Evolutionary conservation across 169 alveolate genomes (phyloP), one percentile per base, ranked within the genome.

Genomic region (Plasmodium cynomolgi): DNA sequence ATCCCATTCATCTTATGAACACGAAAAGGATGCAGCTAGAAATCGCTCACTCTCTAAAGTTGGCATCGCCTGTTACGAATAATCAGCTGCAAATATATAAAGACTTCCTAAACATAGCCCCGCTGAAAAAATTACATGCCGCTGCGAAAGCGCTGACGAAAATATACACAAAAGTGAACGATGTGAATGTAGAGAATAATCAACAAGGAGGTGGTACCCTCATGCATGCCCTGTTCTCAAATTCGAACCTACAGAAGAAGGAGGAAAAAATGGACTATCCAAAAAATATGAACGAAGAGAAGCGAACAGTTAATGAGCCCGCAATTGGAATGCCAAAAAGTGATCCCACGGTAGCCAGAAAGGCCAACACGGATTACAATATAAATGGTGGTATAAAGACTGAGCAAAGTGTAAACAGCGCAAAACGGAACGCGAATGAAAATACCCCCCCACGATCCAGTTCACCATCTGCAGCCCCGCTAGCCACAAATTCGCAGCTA

Each of bases 51-150:
- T 39, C 26, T 37, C 73, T 85, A 95, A 47, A 81, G 50, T 83
- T 96, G 83, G 58, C 72, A 44, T 8, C 93, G 71, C 91, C 91
- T 74, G 41, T 93, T 83, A 54, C 95, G 84, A 31, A 92, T 90
- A 31, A 85, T 44, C 94, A 74, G 41, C 68, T 96, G 85, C 81
- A 95, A 80, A 83, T 96, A 47, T 96, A 96, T 92, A 95, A 93
- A 44, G 97, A 95, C 34, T 96, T 96, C 92, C 26, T 94, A 92
- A 79, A 79, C 44, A 62, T 96, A 20, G 93, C 96, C 4, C 94
- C 96, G 2, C 72, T 94, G 77, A 77, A 79, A 80, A 93, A 86
- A 71, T 73, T 93, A 84, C 96, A 92, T 74, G 86, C 92, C 34
- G 92, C 93, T 74, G 81, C 92, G n/a, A 92, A 92, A 47, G 90